Conservation (phyloP, 2,329 filamentous ascomycete genomes). For the Mariannaea elegans region DNA sequence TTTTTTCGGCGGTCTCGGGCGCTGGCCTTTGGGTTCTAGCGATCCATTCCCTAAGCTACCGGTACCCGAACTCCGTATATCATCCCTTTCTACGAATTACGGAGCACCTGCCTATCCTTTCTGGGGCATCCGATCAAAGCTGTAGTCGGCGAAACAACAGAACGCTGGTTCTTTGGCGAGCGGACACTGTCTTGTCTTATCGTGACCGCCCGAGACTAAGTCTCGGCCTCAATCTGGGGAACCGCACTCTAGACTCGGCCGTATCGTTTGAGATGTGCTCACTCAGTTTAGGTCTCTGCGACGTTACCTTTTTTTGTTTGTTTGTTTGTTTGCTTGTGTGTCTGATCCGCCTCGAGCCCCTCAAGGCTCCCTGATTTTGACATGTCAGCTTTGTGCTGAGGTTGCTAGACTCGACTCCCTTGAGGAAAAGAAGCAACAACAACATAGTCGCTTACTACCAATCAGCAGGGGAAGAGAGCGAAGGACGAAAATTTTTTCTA, state of each 20-base stretch:
- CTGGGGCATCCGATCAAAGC: no score
- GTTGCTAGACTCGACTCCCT: not conserved
- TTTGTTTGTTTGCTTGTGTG: no score
- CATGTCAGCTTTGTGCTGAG: constrained; percentile 7
- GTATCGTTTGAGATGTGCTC: not conserved
- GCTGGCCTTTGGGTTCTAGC: not conserved
- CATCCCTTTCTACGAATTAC: no score
- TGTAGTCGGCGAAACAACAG: not conserved
- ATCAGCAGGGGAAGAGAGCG: not conserved
- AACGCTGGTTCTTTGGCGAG: no score
- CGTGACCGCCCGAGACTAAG: not conserved
- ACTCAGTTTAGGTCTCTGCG: not conserved
- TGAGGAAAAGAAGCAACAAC: not conserved
- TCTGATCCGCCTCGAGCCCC: no score
- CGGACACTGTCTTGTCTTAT: not conserved
- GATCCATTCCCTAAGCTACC: no score
- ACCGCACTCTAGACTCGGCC: not conserved
- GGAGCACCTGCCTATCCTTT: no score
- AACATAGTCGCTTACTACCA: not conserved
- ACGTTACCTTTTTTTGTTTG: not conserved
- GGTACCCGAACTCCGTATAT: no score
- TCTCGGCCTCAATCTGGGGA: not conserved
- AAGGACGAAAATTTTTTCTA: constrained; percentile 4
- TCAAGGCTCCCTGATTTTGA: constrained; percentile 19
- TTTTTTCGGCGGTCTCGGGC: not conserved